Evolutionary conservation across 176 grass and related monocot species (phyloP).

Genomic region (Phoenix dactylifera): DNA sequence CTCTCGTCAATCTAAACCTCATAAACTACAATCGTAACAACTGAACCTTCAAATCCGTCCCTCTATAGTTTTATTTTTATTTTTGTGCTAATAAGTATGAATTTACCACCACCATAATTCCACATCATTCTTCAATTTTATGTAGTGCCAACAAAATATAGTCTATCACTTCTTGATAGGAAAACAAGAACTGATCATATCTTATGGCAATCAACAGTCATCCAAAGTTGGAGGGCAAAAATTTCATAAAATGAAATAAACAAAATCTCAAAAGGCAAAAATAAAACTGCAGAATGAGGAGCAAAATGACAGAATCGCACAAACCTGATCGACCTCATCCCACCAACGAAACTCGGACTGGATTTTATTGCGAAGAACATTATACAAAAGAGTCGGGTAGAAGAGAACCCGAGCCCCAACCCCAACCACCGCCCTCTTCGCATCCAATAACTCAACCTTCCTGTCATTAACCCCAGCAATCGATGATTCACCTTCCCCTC

Average conservation of each 20-base stretch:
- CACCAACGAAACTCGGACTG: slow-evolving; percentile 93
- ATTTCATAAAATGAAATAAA: not conserved
- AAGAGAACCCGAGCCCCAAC: slow-evolving; percentile 78
- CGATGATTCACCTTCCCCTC: not conserved
- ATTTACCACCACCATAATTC: too few species aligned
- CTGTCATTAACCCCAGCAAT: slow-evolving; percentile 2
- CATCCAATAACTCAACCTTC: slow-evolving; percentile 28
- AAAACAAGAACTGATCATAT: too few species aligned
- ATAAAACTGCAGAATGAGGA: not conserved
- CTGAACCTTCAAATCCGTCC: too few species aligned
- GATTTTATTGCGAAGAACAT: slow-evolving; percentile 67
- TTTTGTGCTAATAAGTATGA: too few species aligned
- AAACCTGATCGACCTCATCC: slow-evolving; percentile 87
- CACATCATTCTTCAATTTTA: too few species aligned
- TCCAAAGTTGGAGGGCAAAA: not conserved
- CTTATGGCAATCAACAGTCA: too few species aligned
- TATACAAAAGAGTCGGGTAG: slow-evolving; percentile 89
- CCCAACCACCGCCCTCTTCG: slow-evolving; percentile 75
- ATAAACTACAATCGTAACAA: too few species aligned
- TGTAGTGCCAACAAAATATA: too few species aligned
- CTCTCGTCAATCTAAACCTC: too few species aligned
- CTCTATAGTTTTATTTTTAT: too few species aligned
- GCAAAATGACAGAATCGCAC: not conserved
- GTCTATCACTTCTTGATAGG: too few species aligned
- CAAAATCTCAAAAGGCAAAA: slow-evolving; percentile 4